A percentile compares a stretch with the other conserved stretches of the same genome.
Evolutionary conservation across 2,329 filamentous ascomycete genomes (phyloP).

Genomic region (Ophiostoma piceae): DNA sequence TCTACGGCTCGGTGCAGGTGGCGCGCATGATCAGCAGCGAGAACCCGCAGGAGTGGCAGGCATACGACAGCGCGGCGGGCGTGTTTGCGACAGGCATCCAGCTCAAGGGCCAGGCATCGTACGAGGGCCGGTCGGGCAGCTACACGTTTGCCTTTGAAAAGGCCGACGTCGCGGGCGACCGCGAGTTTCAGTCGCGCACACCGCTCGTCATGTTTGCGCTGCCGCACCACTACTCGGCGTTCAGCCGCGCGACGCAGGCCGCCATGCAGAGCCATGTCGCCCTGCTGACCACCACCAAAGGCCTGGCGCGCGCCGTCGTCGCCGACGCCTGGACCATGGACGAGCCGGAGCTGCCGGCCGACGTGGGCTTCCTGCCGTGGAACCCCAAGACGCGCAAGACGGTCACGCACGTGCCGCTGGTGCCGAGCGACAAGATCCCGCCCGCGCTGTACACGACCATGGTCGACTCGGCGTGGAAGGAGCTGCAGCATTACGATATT

Average conservation of each 20-base stretch:
- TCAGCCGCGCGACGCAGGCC: slow-evolving; percentile 54
- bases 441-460: slow-evolving; percentile 55
- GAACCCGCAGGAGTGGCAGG: slow-evolving; percentile 37
- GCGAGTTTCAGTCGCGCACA: slow-evolving; percentile 28
- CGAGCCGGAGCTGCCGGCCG: slow-evolving; percentile 63
- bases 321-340: slow-evolving; percentile 72
- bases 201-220: slow-evolving; percentile 78
- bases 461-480: slow-evolving; percentile 56
- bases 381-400: slow-evolving; percentile 46
- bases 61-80: slow-evolving; percentile 74
- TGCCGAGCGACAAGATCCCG: slow-evolving; percentile 40
- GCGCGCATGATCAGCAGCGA: slow-evolving; percentile 64
- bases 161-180: slow-evolving; percentile 51
- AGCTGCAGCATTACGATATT: slow-evolving; percentile 63
- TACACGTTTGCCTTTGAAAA: slow-evolving; percentile 72
- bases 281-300: slow-evolving; percentile 80
- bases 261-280: slow-evolving; percentile 48
- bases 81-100: slow-evolving; percentile 63
- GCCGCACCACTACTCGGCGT: slow-evolving; percentile 76
- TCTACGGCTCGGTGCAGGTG: slow-evolving; percentile 77
- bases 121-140: slow-evolving; percentile 54
- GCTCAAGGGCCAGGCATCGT: slow-evolving; percentile 52
- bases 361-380: slow-evolving; percentile 78
- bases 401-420: slow-evolving; percentile 4
- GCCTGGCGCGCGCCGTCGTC: slow-evolving; percentile 65